Evolutionary conservation across 169 alveolate genomes (phyloP), one percentile per base, ranked within the genome.

Genomic region (Cryptosporidium canis): DNA sequence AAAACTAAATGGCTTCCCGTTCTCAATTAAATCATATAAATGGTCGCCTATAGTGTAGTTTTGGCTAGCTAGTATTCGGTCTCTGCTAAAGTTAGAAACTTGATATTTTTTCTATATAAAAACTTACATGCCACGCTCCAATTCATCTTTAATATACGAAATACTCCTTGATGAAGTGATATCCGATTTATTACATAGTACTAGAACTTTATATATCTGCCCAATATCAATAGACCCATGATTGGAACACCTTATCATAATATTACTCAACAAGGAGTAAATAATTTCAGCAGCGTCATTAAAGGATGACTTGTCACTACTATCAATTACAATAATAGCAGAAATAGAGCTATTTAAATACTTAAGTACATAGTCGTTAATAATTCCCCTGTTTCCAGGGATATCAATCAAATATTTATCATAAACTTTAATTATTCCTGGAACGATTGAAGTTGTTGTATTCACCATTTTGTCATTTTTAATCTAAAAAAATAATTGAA

Each of bases 281-380:
- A 84, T 16, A 27, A 66, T 39, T 37, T 84, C 91, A 14, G 91
- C 91, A 29, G 90, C 87, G 16, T 68, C 83, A 18, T 44, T 84
- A 41, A 84, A 84, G 41, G 83, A 39, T 12, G 91, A 83, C n/a
- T 70, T 84, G 53, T 70, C 85, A 12, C 51, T 67, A 8, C 90
- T 72, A 39, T 84, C 91, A 35, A 68, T 51, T 27, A 84, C 83
- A 18, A 84, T 35, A 43, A 84, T 68, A 11, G 70, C 16, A 16
- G 83, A 63, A 33, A 16, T 48, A 7, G 85, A 31, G 11, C n/a
- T 39, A 18, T 37, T 18, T 4, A 84, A 18, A 29, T 84, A 63
- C 18, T 53, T 63, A 8, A 84, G 47, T 24, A 84, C 31, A 18
- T 43, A 45, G 37, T 84, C 66, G 33, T 84, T 41, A 21, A 55